A percentile compares a stretch with the other conserved stretches of the same genome.
Evolutionary conservation across 768 basidiomycete genomes (phyloP).

Genomic region (Filobasidium floriforme): DNA sequence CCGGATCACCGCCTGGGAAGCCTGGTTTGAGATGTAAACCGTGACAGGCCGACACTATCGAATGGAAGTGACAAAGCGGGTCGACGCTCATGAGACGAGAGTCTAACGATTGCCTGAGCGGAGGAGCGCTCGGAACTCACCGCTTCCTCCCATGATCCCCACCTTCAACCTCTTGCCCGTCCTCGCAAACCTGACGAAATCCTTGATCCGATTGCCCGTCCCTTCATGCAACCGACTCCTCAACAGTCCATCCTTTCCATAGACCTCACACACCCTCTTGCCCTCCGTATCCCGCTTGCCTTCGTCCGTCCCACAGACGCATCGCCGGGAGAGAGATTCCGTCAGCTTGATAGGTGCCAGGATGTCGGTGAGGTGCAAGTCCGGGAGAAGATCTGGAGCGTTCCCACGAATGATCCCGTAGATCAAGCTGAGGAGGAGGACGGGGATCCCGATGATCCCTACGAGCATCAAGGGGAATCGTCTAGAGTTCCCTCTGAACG

Average conservation of each 20-base stretch:
- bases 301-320: conserved; percentile 16
- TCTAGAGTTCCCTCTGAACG: background rate
- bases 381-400: background rate
- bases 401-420: background rate
- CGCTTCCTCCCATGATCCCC: conserved; percentile 40
- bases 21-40: conserved; percentile 35
- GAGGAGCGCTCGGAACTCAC: too few relatives aligned
- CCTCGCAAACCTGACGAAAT: conserved; percentile 32
- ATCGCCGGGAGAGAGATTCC: background rate
- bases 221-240: conserved; percentile 30
- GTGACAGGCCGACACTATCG: conserved; percentile 40
- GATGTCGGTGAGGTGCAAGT: background rate
- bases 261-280: conserved; percentile 33
- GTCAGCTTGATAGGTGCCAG: background rate
- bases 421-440: background rate
- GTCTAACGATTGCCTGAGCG: too few relatives aligned
- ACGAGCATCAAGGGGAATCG: conserved; percentile 1
- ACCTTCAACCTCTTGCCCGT: conserved; percentile 32
- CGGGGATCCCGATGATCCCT: background rate
- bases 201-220: conserved; percentile 33
- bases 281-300: conserved; percentile 18
- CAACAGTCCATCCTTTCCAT: conserved; percentile 31
- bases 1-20: conserved; percentile 38
- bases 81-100: background rate
- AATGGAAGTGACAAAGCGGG: background rate